phyloP scores from a whole-genome alignment of 176 grass and related monocot genomes.

The Areca catechu region DNA sequence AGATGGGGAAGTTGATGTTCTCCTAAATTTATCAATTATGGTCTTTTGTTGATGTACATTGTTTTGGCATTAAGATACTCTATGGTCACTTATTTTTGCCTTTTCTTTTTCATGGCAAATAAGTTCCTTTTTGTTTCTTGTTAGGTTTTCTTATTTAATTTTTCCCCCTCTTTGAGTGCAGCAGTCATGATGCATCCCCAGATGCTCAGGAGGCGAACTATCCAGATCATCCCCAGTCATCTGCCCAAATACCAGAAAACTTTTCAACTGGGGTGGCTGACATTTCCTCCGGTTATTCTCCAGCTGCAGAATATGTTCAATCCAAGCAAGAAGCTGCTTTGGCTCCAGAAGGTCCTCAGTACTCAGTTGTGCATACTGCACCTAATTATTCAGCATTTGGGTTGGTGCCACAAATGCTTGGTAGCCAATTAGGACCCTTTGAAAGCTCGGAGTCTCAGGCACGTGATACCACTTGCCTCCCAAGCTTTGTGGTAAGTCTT shows the following conservation, averaged over 20 bases:
- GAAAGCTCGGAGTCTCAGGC: slow-evolving; percentile 54
- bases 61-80: no score
- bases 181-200: slow-evolving; percentile 27
- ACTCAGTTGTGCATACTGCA: slow-evolving; percentile 25
- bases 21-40: no score
- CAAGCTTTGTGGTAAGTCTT: slow-evolving; percentile 28
- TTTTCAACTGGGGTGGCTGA: slow-evolving; percentile 14
- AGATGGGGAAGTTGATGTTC: no score
- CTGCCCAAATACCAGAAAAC: slow-evolving; percentile 26
- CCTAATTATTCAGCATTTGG: slow-evolving; percentile 36
- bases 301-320: slow-evolving; percentile 23
- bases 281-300: slow-evolving; percentile 9
- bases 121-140: no score
- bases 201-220: slow-evolving; percentile 19
- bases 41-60: no score
- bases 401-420: slow-evolving; percentile 25
- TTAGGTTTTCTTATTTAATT: slow-evolving; percentile 9
- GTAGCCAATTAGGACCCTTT: slow-evolving; percentile 36
- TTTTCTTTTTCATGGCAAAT: no score
- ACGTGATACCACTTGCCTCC: slow-evolving; percentile 20
- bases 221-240: slow-evolving; percentile 16
- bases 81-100: no score
- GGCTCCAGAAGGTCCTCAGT: slow-evolving; percentile 21
- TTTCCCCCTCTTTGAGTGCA: slow-evolving; percentile 26
- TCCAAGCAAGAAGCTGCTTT: slow-evolving; percentile 28